Conservation (phyloP, 1,284 basidiomycete genomes). For the Trichosporon ovoides region DNA sequence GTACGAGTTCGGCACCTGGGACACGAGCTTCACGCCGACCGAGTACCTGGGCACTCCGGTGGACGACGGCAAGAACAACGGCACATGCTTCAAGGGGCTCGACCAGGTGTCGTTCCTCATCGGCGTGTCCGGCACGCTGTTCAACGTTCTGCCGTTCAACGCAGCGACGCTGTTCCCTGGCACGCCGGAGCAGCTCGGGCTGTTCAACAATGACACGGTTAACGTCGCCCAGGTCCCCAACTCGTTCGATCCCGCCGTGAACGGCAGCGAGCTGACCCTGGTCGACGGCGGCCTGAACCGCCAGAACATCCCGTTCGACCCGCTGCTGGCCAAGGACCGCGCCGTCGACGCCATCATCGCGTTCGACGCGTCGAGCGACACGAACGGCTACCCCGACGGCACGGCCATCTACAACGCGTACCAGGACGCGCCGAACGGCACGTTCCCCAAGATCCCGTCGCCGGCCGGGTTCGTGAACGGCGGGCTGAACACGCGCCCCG, state of each 20-base stretch:
- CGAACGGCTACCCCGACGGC: conserved; percentile 53
- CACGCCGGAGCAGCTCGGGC: conserved; percentile 30
- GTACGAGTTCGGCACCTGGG: conserved; percentile 52
- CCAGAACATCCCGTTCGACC: conserved; percentile 52
- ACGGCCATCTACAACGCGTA: conserved; percentile 46
- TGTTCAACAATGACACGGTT: conserved; percentile 36
- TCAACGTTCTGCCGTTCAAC: conserved; percentile 37
- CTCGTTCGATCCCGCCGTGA: conserved; percentile 45
- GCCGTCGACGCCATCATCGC: conserved; percentile 53
- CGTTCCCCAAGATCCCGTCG: conserved; percentile 49
- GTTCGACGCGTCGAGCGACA: conserved; percentile 53
- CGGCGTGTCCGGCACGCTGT: conserved; percentile 47
- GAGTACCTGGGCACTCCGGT: conserved; percentile 44
- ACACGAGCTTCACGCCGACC: conserved; percentile 43
- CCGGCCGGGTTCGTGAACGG: conserved; percentile 52
- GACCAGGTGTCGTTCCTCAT: conserved; percentile 48
- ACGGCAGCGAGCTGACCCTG: conserved; percentile 41
- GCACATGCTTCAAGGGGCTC: conserved; percentile 45
- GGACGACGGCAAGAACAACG: conserved; percentile 37
- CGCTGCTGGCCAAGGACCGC: conserved; percentile 52
- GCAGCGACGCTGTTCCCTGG: conserved; percentile 14
- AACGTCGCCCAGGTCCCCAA: conserved; percentile 48
- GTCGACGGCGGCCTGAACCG: conserved; percentile 52
- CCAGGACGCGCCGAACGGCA: conserved; percentile 25
- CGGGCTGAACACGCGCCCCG: conserved; percentile 53